Conservation (phyloP, 140 eudicot genomes). For the Ambrosia hybrid region DNA sequence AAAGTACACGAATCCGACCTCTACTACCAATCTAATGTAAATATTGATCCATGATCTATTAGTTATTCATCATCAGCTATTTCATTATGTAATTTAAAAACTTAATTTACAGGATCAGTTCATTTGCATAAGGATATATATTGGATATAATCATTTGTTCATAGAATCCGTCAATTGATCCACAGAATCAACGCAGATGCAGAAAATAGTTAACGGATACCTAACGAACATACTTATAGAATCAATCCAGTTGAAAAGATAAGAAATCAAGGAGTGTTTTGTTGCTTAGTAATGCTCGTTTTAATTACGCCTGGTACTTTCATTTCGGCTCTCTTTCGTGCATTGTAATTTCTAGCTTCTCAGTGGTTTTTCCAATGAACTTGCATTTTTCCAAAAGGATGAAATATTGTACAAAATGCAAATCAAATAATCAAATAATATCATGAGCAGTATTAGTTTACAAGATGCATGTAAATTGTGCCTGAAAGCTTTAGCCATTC, state of each 20-base stretch:
- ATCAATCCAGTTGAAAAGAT: background rate
- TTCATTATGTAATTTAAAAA: background rate
- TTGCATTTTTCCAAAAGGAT: background rate
- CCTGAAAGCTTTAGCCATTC: background rate
- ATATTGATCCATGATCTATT: background rate
- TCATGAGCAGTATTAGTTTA: background rate
- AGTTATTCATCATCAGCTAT: background rate
- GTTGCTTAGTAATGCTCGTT: background rate
- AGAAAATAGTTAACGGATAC: too few species aligned
- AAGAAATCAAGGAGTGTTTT: background rate
- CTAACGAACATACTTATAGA: too few species aligned
- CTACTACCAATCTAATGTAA: background rate
- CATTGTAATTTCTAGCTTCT: background rate
- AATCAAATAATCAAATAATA: background rate
- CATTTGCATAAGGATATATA: background rate
- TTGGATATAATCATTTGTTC: background rate
- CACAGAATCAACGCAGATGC: background rate
- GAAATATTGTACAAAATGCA: background rate
- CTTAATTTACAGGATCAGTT: background rate
- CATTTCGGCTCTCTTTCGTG: background rate
- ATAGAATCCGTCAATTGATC: background rate
- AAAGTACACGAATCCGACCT: background rate
- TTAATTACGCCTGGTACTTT: background rate
- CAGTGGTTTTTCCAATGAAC: background rate
- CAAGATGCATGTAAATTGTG: background rate